These are phyloP conservation scores for Selaginella tamariscina DNA, from an alignment of 75 land plant genomes.

Conservation along the genomic window DNA sequence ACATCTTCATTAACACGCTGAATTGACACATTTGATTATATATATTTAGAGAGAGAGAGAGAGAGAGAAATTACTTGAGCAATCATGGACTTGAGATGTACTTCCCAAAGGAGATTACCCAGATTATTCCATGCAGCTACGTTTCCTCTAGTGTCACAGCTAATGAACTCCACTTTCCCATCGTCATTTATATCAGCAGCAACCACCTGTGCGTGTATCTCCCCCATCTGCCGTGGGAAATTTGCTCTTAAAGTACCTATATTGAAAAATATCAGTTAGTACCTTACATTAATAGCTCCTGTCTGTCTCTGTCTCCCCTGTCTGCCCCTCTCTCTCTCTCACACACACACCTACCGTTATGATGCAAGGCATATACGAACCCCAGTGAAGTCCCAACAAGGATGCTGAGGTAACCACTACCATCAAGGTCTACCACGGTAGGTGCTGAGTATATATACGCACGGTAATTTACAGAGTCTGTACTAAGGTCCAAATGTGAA, in stretches of 20 bases:
- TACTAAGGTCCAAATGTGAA: constrained; percentile 62
- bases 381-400: constrained; percentile 94
- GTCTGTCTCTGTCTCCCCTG: too few species aligned
- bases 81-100: constrained; percentile 70
- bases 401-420: constrained; percentile 88
- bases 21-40: too few species aligned
- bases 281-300: too few species aligned
- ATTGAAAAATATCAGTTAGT: not conserved
- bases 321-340: too few species aligned
- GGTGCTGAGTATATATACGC: constrained; percentile 95
- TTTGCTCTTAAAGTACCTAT: constrained; percentile 61
- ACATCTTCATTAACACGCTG: too few species aligned
- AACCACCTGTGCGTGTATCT: constrained; percentile 76
- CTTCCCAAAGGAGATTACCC: constrained; percentile 79
- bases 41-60: not conserved
- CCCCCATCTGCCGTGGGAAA: constrained; percentile 96
- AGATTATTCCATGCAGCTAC: constrained; percentile 90
- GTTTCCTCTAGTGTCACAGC: constrained; percentile 86
- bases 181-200: constrained; percentile 99
- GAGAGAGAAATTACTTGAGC: constrained; percentile 49
- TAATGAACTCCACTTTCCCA: constrained; percentile 82
- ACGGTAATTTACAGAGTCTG: constrained; percentile 66
- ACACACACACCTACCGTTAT: too few species aligned
- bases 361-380: constrained; percentile 79
- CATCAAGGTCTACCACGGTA: constrained; percentile 85